Evolutionary conservation across 768 basidiomycete genomes (phyloP), one percentile per base, ranked within the genome.

Genomic region (Cubamyces sp.): DNA sequence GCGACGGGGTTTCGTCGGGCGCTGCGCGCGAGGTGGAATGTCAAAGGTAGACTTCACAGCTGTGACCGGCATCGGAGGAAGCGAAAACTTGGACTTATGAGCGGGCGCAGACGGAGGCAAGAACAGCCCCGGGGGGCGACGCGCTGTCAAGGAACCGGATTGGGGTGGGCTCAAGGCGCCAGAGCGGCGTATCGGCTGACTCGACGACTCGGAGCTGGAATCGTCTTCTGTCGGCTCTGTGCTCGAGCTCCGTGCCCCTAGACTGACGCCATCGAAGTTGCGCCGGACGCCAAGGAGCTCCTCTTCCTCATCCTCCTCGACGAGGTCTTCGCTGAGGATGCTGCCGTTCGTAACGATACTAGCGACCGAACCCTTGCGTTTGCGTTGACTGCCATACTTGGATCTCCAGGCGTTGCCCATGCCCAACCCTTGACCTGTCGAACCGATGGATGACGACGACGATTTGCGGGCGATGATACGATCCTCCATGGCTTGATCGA

Each of bases 401-500:
- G 72, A 84, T 68, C 84, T 80, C 87, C 87, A 87, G 0, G 84
- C 84, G 16, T 80, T 66, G 41, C 86, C 87, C 85, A 88, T 86
- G 42, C 87, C 86, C n/a, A 84, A 70, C 23, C 85, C 86, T 42
- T 54, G 55, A 9, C 69, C 70, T 23, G 67, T 70, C 2, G 84
- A 89, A 11, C 78, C 78, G 30, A 87, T 66, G 46, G 89, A 91
- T 21, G 90, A 90, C 12, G 73, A 74, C 18, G 91, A 91, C 0
- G 83, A 78, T 69, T 87, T 91, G 69, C 91, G 87, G 46, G 90
- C 87, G 51, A 92, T 76, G 53, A 89, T 78, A 60, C 92, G 88
- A 62, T 91, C 85, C 69, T 93, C 90, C 92, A 94, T 94, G 42
- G 90, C 92, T 71, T 87, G 90, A 76, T 94, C 92, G 40, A 94